These are phyloP conservation scores for Erysimum pusillum DNA, from an alignment of 441 rosid genomes.

Conservation along the genomic window DNA sequence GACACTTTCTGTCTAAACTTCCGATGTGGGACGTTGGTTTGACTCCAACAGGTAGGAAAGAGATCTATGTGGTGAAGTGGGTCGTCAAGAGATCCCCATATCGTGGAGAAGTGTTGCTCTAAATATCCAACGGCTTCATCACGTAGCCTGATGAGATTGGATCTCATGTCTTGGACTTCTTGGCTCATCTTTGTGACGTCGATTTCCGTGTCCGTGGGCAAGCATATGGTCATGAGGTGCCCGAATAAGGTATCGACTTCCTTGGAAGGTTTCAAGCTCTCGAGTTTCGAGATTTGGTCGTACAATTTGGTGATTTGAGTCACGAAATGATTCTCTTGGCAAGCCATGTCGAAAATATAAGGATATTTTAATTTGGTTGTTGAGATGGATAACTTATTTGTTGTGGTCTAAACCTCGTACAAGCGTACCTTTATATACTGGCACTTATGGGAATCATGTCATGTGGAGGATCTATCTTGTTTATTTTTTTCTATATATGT, in stretches of 20 bases:
- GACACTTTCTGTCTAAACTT: no score
- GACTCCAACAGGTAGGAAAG: conserved; percentile 81
- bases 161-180: conserved; percentile 72
- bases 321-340: conserved; percentile 52
- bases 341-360: conserved; percentile 54
- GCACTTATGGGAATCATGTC: not conserved
- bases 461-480: not conserved
- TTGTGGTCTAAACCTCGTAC: not conserved
- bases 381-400: not conserved
- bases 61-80: conserved; percentile 68
- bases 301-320: conserved; percentile 47
- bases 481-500: no score
- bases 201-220: conserved; percentile 46
- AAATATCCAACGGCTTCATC: conserved; percentile 76
- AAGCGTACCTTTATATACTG: not conserved
- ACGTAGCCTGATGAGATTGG: conserved; percentile 70
- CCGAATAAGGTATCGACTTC: conserved; percentile 54
- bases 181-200: conserved; percentile 53
- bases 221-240: conserved; percentile 55
- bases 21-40: no score
- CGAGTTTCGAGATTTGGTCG: conserved; percentile 53
- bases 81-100: conserved; percentile 57
- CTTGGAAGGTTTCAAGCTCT: conserved; percentile 47
- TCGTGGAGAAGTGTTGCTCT: conserved; percentile 70
- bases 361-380: conserved; percentile 28